Evolutionary conservation across 768 basidiomycete species (phyloP).

Genomic region (Rhizopogon roseolus): DNA sequence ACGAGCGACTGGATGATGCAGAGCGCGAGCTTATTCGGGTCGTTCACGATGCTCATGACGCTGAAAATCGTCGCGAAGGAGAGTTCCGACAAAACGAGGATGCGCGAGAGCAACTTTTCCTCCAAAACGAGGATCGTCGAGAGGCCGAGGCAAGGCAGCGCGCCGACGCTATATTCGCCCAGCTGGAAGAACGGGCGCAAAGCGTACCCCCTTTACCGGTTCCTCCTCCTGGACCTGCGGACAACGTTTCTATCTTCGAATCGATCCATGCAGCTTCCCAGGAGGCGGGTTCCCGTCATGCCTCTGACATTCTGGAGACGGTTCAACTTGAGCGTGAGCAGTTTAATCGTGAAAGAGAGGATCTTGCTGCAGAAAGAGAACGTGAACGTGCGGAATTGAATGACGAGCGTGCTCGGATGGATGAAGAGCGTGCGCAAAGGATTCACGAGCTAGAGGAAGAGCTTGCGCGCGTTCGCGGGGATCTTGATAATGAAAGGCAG

Average conservation of each 20-base stretch:
- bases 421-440: constrained; percentile 49
- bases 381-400: constrained; percentile 43
- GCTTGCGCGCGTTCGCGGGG: constrained; percentile 47
- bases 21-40: constrained; percentile 46
- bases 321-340: constrained; percentile 59
- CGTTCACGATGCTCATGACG: constrained; percentile 45
- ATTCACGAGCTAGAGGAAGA: constrained; percentile 62
- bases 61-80: constrained; percentile 59
- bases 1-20: constrained; percentile 53
- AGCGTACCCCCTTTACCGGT: constrained; percentile 17
- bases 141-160: constrained; percentile 48
- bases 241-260: constrained; percentile 30
- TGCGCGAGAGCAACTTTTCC: constrained; percentile 55
- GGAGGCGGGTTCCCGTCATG: constrained; percentile 53
- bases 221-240: constrained; percentile 11
- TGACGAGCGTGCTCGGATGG: constrained; percentile 40
- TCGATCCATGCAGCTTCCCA: constrained; percentile 39
- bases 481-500: constrained; percentile 61
- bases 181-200: constrained; percentile 25
- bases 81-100: constrained; percentile 66
- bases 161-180: constrained; percentile 16
- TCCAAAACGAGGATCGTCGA: constrained; percentile 53
- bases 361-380: constrained; percentile 49
- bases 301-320: constrained; percentile 53
- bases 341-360: constrained; percentile 48